These are phyloP conservation scores for Tuber magnatum DNA, from an alignment of 495 filamentous ascomycete species.

Conservation along the genomic window DNA sequence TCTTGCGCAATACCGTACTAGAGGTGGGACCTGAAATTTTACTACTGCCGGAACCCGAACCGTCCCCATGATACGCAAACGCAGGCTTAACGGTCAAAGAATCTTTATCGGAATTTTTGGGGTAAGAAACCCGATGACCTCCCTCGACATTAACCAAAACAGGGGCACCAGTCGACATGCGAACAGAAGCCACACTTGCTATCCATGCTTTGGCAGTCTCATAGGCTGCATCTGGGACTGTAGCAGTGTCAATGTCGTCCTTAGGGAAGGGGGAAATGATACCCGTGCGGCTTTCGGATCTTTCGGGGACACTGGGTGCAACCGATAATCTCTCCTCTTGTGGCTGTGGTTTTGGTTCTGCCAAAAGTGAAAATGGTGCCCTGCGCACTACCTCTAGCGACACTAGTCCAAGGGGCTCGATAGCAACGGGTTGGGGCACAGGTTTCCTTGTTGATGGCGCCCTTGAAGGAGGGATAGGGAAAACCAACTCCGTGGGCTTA, in stretches of 20 bases:
- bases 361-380: neutral
- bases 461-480: slow-evolving; percentile 21
- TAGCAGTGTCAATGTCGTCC: neutral
- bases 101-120: slow-evolving; percentile 7
- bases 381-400: slow-evolving; percentile 19
- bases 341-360: neutral
- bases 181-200: slow-evolving; percentile 24
- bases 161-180: neutral
- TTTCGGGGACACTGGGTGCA: slow-evolving; percentile 8
- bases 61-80: slow-evolving; percentile 1
- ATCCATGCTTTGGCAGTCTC: slow-evolving; percentile 34
- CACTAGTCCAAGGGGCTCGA: slow-evolving; percentile 8
- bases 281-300: slow-evolving; percentile 15
- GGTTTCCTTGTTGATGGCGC: slow-evolving; percentile 11
- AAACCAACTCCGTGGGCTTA: slow-evolving; percentile 17
- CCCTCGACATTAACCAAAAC: slow-evolving; percentile 10
- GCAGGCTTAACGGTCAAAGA: slow-evolving; percentile 9
- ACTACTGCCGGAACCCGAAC: neutral
- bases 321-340: neutral
- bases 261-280: neutral
- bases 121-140: neutral
- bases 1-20: slow-evolving; percentile 12
- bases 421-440: slow-evolving; percentile 23
- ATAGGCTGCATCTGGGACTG: slow-evolving; percentile 11
- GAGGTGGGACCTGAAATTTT: slow-evolving; percentile 8